These are phyloP conservation scores for Endocladia muricata DNA, from an alignment of 31 red algal species.

Conservation along the genomic window DNA sequence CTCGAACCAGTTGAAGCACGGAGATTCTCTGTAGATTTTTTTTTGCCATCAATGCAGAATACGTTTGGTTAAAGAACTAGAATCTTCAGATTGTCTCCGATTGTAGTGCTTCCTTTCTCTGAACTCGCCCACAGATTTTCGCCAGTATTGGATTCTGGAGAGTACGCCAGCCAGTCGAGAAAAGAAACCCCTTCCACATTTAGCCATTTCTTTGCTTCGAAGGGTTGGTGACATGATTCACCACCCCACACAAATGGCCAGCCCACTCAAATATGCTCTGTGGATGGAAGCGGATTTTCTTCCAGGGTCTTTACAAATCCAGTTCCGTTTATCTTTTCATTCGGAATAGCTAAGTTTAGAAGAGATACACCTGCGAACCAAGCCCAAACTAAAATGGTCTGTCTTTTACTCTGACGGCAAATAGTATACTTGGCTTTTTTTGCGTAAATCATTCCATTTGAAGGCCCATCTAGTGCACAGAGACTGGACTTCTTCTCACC, in stretches of 20 bases:
- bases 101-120: background rate
- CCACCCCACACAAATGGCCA: conserved; percentile 2
- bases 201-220: background rate
- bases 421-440: background rate
- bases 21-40: background rate
- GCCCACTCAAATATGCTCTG: background rate
- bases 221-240: background rate
- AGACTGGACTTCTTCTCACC: background rate
- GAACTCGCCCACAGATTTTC: conserved; percentile 5
- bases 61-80: background rate
- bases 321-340: background rate
- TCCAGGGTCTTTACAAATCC: background rate
- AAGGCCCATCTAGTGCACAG: background rate
- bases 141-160: background rate
- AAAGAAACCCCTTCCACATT: background rate
- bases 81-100: conserved; percentile 1
- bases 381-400: background rate
- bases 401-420: background rate
- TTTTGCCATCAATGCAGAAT: background rate
- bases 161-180: background rate
- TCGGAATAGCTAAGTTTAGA: background rate
- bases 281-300: background rate
- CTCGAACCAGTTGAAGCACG: background rate
- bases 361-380: background rate
- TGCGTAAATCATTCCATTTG: conserved; percentile 9